Evolutionary conservation across 192 early-diverging fungal species (phyloP).

Genomic region (Rhizophagus sp.): DNA sequence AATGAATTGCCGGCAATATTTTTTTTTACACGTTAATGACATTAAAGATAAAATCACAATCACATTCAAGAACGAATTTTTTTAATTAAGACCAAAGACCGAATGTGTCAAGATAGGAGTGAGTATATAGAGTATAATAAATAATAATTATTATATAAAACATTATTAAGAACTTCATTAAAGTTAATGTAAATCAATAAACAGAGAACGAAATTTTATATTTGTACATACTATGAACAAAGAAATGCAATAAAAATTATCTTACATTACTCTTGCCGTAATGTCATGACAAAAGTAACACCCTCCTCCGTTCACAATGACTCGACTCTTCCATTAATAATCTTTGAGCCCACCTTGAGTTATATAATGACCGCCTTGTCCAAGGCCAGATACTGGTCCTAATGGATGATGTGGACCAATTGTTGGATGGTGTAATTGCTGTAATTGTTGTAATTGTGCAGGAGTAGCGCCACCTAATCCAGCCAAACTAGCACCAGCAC

Average conservation of each 20-base stretch:
- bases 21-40: background rate
- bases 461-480: conserved; percentile 19
- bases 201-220: background rate
- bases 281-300: background rate
- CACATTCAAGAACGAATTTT: background rate
- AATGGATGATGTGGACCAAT: conserved; percentile 17
- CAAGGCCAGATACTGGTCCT: conserved; percentile 18
- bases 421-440: conserved; percentile 2
- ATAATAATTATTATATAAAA: background rate
- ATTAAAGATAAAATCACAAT: background rate
- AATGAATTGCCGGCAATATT: background rate
- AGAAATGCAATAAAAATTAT: background rate
- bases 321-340: background rate
- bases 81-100: background rate
- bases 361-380: conserved; percentile 1
- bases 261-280: background rate
- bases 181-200: background rate
- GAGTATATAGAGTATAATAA: background rate
- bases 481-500: background rate
- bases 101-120: background rate
- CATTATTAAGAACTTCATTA: background rate
- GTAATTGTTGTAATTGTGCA: conserved; percentile 13
- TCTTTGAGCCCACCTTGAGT: conserved; percentile 18
- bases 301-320: background rate
- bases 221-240: conserved; percentile 1